Evolutionary conservation across 2,329 filamentous ascomycete genomes (phyloP).

Genomic region (Penicillium sp.): DNA sequence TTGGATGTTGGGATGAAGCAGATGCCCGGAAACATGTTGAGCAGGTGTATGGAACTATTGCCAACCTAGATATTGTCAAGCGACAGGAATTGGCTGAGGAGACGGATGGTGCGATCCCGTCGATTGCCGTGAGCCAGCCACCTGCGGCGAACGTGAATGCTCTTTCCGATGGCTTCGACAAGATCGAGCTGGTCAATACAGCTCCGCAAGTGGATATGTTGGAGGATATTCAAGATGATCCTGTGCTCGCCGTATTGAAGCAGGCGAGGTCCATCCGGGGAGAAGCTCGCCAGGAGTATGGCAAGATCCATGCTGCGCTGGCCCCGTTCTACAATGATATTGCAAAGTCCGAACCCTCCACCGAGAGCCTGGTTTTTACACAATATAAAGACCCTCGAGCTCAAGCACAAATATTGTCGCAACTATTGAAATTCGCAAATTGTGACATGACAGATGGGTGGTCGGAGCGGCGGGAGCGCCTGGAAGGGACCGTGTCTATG

Average conservation of each 20-base stretch:
- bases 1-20: constrained; percentile 86
- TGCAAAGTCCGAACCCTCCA: constrained; percentile 59
- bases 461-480: constrained; percentile 61
- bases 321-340: constrained; percentile 87
- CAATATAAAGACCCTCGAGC: constrained; percentile 82
- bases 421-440: constrained; percentile 69
- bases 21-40: constrained; percentile 80
- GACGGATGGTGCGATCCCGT: constrained; percentile 12
- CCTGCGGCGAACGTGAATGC: constrained; percentile 27
- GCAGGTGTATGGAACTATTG: constrained; percentile 48
- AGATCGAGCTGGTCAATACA: constrained; percentile 54
- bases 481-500: constrained; percentile 67
- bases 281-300: constrained; percentile 81
- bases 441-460: constrained; percentile 77
- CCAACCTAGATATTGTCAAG: constrained; percentile 23
- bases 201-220: constrained; percentile 22
- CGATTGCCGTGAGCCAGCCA: constrained; percentile 13
- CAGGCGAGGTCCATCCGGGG: constrained; percentile 73
- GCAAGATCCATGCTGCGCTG: constrained; percentile 79
- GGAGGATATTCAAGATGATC: constrained; percentile 51
- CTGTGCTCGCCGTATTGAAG: constrained; percentile 63
- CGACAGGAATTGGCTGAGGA: constrained; percentile 23
- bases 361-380: constrained; percentile 77
- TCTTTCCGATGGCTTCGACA: constrained; percentile 70
- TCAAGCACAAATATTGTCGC: constrained; percentile 82